Evolutionary conservation across 108 stramenopile species (phyloP), one percentile per base, ranked within the genome.

Genomic region (Pseudonitzschia delicatissima): DNA sequence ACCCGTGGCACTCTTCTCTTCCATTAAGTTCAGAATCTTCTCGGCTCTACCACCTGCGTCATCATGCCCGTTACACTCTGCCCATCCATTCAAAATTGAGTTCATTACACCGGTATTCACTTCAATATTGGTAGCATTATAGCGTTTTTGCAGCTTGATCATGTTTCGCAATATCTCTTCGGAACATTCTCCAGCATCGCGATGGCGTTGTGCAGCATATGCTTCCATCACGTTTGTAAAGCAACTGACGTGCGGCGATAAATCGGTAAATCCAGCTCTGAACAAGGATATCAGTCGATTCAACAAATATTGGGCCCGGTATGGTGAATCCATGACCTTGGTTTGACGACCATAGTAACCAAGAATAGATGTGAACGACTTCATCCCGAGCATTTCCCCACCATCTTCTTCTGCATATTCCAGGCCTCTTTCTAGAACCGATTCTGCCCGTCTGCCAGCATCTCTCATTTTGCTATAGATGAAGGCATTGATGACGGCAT

Each of bases 161-260:
- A 90, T 86, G 31, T 45, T 66, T 28, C 69, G 44, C 7, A 90
- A 57, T 8, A 90, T 57, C 35, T 80, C 76, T 36, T 87, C 88
- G 27, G 76, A 83, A 44, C 70, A 71, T 11, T 71, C 45, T 28
- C 87, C 87, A 67, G 83, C 77, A 75, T 90, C 84, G 11, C 66
- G 66, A 47, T 84, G 77, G 33, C 74, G 69, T 25, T 79, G 66
- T 23, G 72, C 42, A 1, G 86, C 83, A 59, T 85, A 83, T 3
- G 83, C 71, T 51, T 86, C 82, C 42, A 88, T 82, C 13, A 86
- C 85, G n/a, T 77, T 76, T n/a, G 72, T 81, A 62, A 87, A 81
- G 13, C 78, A 70, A 69, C 71, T 84, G 28, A 82, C 71, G 28
- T 77, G 61, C 29, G 85, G 87, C 8, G 72, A 34, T 12, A 84